Evolutionary conservation across 75 land plant species (phyloP).

Genomic region (Ceratopteris richardii): DNA sequence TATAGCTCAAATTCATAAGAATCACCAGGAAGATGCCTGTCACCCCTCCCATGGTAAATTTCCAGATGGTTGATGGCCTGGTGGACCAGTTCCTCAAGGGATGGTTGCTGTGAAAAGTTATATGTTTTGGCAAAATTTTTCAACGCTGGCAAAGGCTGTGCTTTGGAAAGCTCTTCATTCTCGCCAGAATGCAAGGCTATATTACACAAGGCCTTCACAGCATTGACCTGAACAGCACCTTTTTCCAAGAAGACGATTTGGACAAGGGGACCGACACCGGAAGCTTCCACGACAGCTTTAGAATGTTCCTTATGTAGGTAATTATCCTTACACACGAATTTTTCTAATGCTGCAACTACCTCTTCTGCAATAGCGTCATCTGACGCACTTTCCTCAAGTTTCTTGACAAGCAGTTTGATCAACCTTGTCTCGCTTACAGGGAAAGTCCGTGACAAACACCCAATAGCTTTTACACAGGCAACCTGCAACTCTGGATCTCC

Average conservation of each 20-base stretch:
- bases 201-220: conserved; percentile 53
- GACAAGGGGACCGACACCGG: conserved; percentile 30
- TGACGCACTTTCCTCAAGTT: conserved; percentile 39
- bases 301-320: conserved; percentile 49
- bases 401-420: conserved; percentile 40
- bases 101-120: conserved; percentile 17
- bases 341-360: conserved; percentile 49
- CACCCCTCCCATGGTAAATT: conserved; percentile 38
- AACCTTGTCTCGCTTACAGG: conserved; percentile 44
- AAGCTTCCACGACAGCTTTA: conserved; percentile 45
- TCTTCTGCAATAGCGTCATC: conserved; percentile 28
- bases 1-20: too few relatives aligned
- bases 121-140: conserved; percentile 45
- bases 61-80: conserved; percentile 41
- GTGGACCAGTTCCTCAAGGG: conserved; percentile 23
- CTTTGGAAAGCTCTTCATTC: conserved; percentile 46
- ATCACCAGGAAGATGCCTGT: neutral
- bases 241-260: conserved; percentile 45
- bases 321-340: conserved; percentile 61
- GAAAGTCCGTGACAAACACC: conserved; percentile 59
- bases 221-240: conserved; percentile 27
- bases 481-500: conserved; percentile 44
- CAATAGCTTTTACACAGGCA: conserved; percentile 46
- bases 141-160: conserved; percentile 43
- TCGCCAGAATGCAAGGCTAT: conserved; percentile 47